A percentile compares a stretch with the other conserved stretches of the same genome.
These are phyloP conservation scores for Lithospermum erythrorhizon DNA, from an alignment of 257 asterid genomes.

Conservation along the genomic window DNA sequence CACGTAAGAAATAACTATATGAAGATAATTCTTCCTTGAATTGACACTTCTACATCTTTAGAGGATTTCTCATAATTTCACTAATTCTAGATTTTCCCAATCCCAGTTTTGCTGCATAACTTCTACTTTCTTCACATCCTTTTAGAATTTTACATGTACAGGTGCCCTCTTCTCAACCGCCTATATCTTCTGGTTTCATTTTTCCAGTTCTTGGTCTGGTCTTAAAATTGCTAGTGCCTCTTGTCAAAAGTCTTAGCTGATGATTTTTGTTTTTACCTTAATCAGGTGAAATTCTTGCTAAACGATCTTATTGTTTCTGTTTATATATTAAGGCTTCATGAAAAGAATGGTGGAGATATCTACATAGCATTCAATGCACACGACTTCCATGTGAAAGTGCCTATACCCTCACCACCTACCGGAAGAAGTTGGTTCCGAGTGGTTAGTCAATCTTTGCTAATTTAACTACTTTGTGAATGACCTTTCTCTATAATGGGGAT, in stretches of 20 bases:
- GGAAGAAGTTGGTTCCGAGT: constrained; percentile 62
- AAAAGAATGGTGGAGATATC: constrained; percentile 57
- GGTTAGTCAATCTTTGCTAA: constrained; percentile 46
- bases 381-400: constrained; percentile 43
- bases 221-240: background rate
- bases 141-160: background rate
- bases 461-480: background rate
- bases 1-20: constrained; percentile 45
- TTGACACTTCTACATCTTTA: background rate
- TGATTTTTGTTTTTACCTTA: background rate
- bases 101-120: background rate
- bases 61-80: background rate
- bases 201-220: background rate
- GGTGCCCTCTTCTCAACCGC: background rate
- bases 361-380: constrained; percentile 84
- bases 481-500: background rate
- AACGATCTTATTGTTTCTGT: background rate
- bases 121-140: background rate
- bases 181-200: background rate
- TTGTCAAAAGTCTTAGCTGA: background rate
- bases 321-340: constrained; percentile 54
- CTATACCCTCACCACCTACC: constrained; percentile 63
- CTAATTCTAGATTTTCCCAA: background rate
- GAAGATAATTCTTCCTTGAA: background rate
- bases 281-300: background rate